Evolutionary conservation across 768 basidiomycete genomes (phyloP), one percentile per base, ranked within the genome.

Genomic region (Clavulina sp.): DNA sequence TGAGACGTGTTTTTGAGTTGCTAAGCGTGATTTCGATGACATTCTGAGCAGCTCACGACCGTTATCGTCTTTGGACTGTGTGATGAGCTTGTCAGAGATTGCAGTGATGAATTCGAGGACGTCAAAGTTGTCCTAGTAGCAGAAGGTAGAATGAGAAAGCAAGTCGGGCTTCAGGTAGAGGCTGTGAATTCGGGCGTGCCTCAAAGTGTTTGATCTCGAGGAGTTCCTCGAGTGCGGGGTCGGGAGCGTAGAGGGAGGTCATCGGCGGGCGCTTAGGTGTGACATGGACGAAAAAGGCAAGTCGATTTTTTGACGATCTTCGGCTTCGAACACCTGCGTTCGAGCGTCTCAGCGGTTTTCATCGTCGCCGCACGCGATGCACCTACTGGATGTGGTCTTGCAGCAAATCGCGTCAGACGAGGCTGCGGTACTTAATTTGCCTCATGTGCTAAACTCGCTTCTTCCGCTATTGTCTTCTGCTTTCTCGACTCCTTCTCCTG

Each of bases 41-140:
- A 46, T 6, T 18, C 24, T 24, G 13, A n/a, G 9, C 6, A 4
- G 83, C 77, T 58, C 60, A 79, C 89, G 88, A 50, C 86, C 89
- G 28, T 86, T 70, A 60, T 78, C 76, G 38, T 73, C 75, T 64
- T 89, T 87, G 32, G 91, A 93, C 59, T 85, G 77, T 5, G 77
- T 65, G 55, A 95, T 93, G 49, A 91, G 72, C 63, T 76, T 87
- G 70, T 95, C 92, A 21, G 86, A 89, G 49, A 89, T 73, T 4
- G 76, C 73, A 21, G 79, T 78, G 48, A 96, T 75, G 58, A 93
- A 91, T 52, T 92, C 87, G 57, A 88, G 84, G 55, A 87, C 78
- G 62, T 91, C 84, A 66, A 93, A 91, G 68, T 88, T 87, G 54
- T 81, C 83, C 84, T 87, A 57, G 43, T 44, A 48, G 3, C 43